Percentiles rank a stretch among this genome's conserved stretches.
These are phyloP conservation scores for Beauveria asiatica DNA, from an alignment of 2,329 filamentous ascomycete species.

Conservation along the genomic window DNA sequence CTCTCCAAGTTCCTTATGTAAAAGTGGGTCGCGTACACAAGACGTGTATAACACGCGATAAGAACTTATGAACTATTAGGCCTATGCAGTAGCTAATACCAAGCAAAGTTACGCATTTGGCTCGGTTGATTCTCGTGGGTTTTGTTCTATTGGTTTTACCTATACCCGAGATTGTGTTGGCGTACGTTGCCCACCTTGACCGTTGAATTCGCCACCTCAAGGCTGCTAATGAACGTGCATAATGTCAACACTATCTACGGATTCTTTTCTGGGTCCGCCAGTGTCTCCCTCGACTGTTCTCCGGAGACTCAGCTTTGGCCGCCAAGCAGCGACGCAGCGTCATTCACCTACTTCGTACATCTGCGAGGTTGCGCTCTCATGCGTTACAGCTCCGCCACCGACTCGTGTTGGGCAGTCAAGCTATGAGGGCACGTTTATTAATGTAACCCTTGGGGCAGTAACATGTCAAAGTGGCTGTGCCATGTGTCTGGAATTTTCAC, in stretches of 20 bases:
- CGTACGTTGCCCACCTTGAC: neutral
- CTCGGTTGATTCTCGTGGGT: too few relatives aligned
- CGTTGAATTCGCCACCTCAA: too few relatives aligned
- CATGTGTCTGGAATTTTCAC: too few relatives aligned
- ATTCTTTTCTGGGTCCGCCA: too few relatives aligned
- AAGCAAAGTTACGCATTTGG: neutral
- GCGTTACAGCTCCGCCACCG: too few relatives aligned
- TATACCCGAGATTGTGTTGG: neutral
- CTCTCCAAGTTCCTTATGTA: constrained; percentile 4
- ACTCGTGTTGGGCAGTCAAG: neutral
- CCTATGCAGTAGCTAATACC: neutral
- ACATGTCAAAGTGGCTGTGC: neutral
- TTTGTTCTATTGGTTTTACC: neutral
- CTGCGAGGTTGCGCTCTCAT: neutral
- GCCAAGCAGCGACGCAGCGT: neutral
- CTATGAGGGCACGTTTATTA: neutral
- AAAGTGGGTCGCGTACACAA: neutral
- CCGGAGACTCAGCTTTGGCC: neutral
- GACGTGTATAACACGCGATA: neutral
- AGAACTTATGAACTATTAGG: neutral
- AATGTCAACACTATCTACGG: neutral
- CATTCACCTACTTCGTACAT: constrained; percentile 8
- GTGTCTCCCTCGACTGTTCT: neutral
- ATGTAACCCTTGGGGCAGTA: neutral
- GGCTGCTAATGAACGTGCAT: neutral